Base-by-base conservation (phyloP, 768 basidiomycete species). In the Hericium alpestre region DNA sequence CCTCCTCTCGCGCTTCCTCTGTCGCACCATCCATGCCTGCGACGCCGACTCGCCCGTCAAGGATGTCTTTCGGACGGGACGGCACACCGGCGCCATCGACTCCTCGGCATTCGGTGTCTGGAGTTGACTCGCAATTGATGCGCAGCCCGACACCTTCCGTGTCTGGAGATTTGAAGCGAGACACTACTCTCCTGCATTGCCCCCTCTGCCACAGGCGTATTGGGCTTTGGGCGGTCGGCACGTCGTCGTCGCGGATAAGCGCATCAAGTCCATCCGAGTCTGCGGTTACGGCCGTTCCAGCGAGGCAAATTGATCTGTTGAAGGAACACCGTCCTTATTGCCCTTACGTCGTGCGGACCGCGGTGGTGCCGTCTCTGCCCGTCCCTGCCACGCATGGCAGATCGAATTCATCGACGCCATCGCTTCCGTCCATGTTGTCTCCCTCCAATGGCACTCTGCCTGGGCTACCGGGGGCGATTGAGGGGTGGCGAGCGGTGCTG, bases 251-350 rank as follows among this genome's bases (percentile, higher is more conserved):
- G 18, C 57, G 18, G 27, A 52, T 58, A 51, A 60, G 57, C 47
- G 59, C 37, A n/a, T 38, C 53, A 38, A 20, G 56, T 38, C 16
- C 52, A 51, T 5, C 59, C 49, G 40, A 56, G 32, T 27, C 56
- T 46, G 56, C 56, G 37, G 43, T 71, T 46, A 56, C 55, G 38
- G 41, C 71, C 61, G 60, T 62, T 62, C 12, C 57, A 5, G 66
- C 58, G 54, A 63, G 87, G 54, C 79, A 79, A 20, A 81, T 92
- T 54, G 89, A 93, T 66, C 65, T 91, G 39, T 68, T 90, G 50
- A 86, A 83, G 64, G 90, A 93, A 68, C 90, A 92, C 66, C 79
- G 90, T 25, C 86, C 87, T 2, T 90, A 87, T 63, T 92, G 90
- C 62, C 90, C 90, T n/a, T 92, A 90, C 59, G 79, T 88, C 27